Conservation (phyloP, 73 alveolate species). For the Tetrahymena thermophila region DNA sequence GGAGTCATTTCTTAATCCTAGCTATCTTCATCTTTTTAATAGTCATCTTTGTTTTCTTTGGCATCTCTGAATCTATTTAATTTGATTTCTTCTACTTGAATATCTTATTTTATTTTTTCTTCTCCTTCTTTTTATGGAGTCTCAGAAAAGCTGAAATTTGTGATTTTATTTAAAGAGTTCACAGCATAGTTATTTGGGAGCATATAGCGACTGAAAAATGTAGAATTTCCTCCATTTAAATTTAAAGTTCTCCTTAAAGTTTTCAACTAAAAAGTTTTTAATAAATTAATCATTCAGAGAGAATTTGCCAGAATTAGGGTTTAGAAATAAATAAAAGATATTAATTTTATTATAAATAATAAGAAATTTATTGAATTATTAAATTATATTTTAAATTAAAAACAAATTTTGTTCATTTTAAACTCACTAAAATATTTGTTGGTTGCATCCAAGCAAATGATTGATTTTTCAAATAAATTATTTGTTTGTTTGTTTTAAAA, state of each 20-base stretch:
- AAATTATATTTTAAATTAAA: too few relatives aligned
- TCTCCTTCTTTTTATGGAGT: background rate
- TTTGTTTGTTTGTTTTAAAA: too few relatives aligned
- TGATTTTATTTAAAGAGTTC: background rate
- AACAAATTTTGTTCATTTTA: background rate
- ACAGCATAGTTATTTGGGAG: background rate
- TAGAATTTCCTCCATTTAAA: background rate
- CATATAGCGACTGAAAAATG: background rate
- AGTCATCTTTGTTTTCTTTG: background rate
- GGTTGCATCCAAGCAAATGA: too few relatives aligned
- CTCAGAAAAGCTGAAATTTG: background rate
- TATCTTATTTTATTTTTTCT: background rate
- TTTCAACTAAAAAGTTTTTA: background rate
- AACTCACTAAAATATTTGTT: too few relatives aligned
- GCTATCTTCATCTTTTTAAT: background rate
- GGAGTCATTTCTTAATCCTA: background rate
- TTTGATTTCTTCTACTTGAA: background rate
- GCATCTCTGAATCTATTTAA: background rate
- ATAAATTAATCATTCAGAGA: background rate
- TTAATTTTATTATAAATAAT: background rate
- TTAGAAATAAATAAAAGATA: background rate
- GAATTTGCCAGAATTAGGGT: background rate
- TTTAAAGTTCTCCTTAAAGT: background rate
- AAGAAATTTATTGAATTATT: background rate
- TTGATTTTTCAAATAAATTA: too few relatives aligned